Conservation (phyloP, 2,329 filamentous ascomycete species). For the Pseudogymnoascus sp. region DNA sequence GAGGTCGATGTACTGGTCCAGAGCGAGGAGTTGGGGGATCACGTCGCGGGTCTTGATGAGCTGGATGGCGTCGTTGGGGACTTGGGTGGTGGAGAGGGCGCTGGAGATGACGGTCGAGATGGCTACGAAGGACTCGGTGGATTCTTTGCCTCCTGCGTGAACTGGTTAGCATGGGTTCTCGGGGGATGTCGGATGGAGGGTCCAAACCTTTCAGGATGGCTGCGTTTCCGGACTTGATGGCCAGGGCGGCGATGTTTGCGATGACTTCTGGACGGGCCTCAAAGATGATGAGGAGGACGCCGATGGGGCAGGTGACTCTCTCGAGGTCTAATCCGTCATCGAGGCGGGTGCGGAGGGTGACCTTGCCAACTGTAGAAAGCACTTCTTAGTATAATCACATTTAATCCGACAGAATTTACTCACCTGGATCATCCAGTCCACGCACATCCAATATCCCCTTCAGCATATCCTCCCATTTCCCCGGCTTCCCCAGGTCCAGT, state of each 20-base stretch:
- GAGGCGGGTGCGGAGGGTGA: conserved; percentile 74
- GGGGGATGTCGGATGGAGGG: neutral
- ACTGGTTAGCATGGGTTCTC: conserved; percentile 7
- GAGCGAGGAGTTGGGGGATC: conserved; percentile 76
- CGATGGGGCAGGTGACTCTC: conserved; percentile 87
- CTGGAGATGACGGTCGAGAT: conserved; percentile 79
- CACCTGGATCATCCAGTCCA: conserved; percentile 76
- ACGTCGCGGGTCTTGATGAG: conserved; percentile 89
- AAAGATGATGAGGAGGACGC: conserved; percentile 96
- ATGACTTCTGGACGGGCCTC: conserved; percentile 97
- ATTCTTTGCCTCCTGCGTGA: conserved; percentile 76
- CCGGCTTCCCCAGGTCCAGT: conserved; percentile 74
- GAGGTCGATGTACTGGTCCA: conserved; percentile 84
- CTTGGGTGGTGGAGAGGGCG: conserved; percentile 63
- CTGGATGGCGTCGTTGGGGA: conserved; percentile 83
- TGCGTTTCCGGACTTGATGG: conserved; percentile 94
- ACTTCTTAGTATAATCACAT: conserved; percentile 14
- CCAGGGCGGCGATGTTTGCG: conserved; percentile 91
- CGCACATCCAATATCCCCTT: conserved; percentile 87
- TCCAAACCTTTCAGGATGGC: conserved; percentile 87
- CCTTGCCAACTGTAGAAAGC: conserved; percentile 60
- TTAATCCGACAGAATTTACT: conserved; percentile 7
- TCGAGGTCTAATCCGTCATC: conserved; percentile 82
- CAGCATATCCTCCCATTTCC: conserved; percentile 97
- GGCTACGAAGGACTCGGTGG: conserved; percentile 85